These are phyloP conservation scores for Psilocybe tampanensis DNA, from an alignment of 768 basidiomycete species.

Conservation along the genomic window DNA sequence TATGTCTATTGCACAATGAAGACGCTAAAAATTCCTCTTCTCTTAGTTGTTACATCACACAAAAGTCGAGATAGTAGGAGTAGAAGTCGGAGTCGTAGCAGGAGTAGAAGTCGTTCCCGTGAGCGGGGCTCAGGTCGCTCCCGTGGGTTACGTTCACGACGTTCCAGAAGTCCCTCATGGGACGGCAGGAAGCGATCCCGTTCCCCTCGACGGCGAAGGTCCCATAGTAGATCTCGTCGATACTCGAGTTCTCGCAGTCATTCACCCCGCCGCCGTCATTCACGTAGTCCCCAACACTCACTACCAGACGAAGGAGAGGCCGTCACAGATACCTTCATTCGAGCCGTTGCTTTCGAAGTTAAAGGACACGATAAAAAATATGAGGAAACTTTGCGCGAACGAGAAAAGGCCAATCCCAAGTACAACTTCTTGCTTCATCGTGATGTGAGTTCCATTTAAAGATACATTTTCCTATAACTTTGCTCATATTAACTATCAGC, in stretches of 20 bases:
- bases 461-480: slow-evolving; percentile 3
- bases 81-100: slow-evolving; percentile 31
- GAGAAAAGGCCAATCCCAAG: slow-evolving; percentile 81
- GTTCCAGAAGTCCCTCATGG: slow-evolving; percentile 54
- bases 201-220: slow-evolving; percentile 39
- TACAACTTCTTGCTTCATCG: slow-evolving; percentile 73
- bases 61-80: slow-evolving; percentile 16
- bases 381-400: slow-evolving; percentile 70
- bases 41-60: slow-evolving; percentile 18
- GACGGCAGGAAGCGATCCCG: slow-evolving; percentile 42
- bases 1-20: neutral
- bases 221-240: slow-evolving; percentile 35
- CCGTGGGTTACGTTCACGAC: slow-evolving; percentile 41
- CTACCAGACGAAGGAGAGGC: slow-evolving; percentile 61
- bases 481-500: slow-evolving; percentile 41
- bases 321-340: slow-evolving; percentile 84
- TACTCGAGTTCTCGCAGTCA: slow-evolving; percentile 42
- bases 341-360: slow-evolving; percentile 84
- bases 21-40: neutral
- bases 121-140: slow-evolving; percentile 41
- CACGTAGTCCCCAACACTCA: slow-evolving; percentile 51
- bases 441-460: slow-evolving; percentile 42
- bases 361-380: slow-evolving; percentile 79
- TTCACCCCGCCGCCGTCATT: slow-evolving; percentile 50
- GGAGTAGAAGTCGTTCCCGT: slow-evolving; percentile 42